A percentile compares a stretch with the other conserved stretches of the same genome.
phyloP scores from a whole-genome alignment of 2,329 filamentous ascomycete genomes.

The Botrytis fragariae region DNA sequence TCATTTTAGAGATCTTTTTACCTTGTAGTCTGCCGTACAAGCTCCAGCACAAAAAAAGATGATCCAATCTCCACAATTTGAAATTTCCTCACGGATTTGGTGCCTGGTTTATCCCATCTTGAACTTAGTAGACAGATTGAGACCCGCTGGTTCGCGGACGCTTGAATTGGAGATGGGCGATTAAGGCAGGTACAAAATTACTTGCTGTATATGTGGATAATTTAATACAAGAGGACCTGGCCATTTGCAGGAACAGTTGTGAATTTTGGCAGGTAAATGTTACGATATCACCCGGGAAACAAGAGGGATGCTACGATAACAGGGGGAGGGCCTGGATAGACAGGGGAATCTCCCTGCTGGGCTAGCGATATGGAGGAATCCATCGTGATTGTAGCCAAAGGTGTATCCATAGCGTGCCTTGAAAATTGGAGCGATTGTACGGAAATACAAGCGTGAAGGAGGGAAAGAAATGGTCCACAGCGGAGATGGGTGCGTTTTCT shows the following conservation, averaged over 20 bases:
- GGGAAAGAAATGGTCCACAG: neutral
- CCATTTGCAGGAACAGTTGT: neutral
- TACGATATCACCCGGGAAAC: constrained; percentile 7
- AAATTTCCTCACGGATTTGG: constrained; percentile 7
- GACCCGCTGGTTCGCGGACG: constrained; percentile 10
- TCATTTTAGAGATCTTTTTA: neutral
- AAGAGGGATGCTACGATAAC: neutral
- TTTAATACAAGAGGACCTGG: neutral
- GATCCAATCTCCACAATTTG: constrained; percentile 5
- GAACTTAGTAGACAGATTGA: neutral
- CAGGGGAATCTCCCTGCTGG: neutral
- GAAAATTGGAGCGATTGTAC: neutral
- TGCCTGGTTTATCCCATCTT: constrained; percentile 4
- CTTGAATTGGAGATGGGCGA: neutral
- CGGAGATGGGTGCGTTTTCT: neutral
- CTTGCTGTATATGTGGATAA: neutral
- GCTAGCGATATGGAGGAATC: neutral
- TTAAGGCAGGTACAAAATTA: constrained; percentile 7
- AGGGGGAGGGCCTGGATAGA: neutral
- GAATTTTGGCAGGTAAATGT: neutral
- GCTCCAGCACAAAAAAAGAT: neutral
- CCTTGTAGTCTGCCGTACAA: constrained; percentile 3
- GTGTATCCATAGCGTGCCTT: constrained; percentile 6
- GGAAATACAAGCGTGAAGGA: neutral
- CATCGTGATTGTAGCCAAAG: neutral